Percentiles rank a stretch among this genome's conserved stretches.
Evolutionary conservation across 2,329 filamentous ascomycete genomes (phyloP).

Genomic region (Setomelanomma holmii): DNA sequence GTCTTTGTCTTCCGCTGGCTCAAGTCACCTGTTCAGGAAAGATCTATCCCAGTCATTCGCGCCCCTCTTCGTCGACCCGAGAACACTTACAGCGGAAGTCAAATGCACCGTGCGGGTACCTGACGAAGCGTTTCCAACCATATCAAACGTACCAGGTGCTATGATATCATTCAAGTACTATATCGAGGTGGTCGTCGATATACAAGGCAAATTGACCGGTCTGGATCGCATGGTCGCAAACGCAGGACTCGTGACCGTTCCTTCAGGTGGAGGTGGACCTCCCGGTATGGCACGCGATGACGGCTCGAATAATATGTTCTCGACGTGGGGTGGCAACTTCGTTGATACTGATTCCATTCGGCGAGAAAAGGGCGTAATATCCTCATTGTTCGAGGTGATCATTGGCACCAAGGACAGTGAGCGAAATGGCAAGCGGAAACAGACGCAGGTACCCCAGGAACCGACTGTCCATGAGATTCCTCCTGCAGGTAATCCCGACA

Average conservation of each 20-base stretch:
- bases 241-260: conserved; percentile 59
- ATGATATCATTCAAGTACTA: conserved; percentile 97
- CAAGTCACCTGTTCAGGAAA: conserved; percentile 92
- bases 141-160: conserved; percentile 83
- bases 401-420: conserved; percentile 85
- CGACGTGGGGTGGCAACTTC: conserved; percentile 71
- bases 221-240: conserved; percentile 71
- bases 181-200: conserved; percentile 88
- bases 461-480: conserved; percentile 32
- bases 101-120: conserved; percentile 86
- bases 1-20: conserved; percentile 83
- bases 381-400: conserved; percentile 82
- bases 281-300: conserved; percentile 41
- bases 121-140: conserved; percentile 90
- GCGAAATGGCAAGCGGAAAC: conserved; percentile 55
- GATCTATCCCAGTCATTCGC: conserved; percentile 89
- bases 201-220: conserved; percentile 84
- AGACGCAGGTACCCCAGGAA: conserved; percentile 22
- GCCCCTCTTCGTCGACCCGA: conserved; percentile 86
- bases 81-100: conserved; percentile 77
- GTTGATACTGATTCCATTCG: conserved; percentile 86
- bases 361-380: conserved; percentile 90
- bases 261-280: conserved; percentile 52
- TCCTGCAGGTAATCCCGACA: conserved; percentile 18
- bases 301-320: conserved; percentile 55